phyloP scores from a whole-genome alignment of 192 early-diverging fungal genomes.

The Coemansia umbellata region DNA sequence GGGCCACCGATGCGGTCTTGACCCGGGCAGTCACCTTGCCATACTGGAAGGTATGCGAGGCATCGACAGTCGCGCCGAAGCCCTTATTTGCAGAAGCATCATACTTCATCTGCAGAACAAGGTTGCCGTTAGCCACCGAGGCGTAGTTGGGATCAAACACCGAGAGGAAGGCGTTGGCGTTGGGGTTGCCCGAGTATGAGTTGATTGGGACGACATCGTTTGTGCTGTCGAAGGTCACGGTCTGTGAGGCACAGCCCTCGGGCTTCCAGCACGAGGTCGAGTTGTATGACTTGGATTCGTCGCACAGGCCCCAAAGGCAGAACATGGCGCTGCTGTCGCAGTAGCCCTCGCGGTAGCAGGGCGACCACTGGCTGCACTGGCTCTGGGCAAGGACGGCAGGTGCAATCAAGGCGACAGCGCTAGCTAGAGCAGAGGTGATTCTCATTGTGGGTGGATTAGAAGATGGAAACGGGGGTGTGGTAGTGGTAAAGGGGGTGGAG shows the following conservation, averaged over 20 bases:
- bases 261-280: slow-evolving; percentile 42
- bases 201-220: slow-evolving; percentile 23
- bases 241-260: slow-evolving; percentile 29
- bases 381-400: slow-evolving; percentile 29
- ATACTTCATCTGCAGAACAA: slow-evolving; percentile 37
- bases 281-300: slow-evolving; percentile 41
- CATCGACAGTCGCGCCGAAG: slow-evolving; percentile 54
- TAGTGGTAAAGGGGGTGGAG: background rate
- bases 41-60: slow-evolving; percentile 53
- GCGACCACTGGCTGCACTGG: slow-evolving; percentile 34
- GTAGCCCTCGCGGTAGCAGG: slow-evolving; percentile 52
- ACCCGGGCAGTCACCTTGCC: slow-evolving; percentile 58
- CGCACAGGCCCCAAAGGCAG: slow-evolving; percentile 49
- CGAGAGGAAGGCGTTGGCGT: slow-evolving; percentile 47
- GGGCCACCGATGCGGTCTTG: slow-evolving; percentile 51
- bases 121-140: slow-evolving; percentile 8
- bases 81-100: slow-evolving; percentile 51
- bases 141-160: slow-evolving; percentile 43
- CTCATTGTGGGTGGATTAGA: slow-evolving; percentile 4
- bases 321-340: slow-evolving; percentile 42
- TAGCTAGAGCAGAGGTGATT: slow-evolving; percentile 8
- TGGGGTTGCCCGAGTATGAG: slow-evolving; percentile 24
- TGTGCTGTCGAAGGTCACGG: slow-evolving; percentile 31
- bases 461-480: background rate
- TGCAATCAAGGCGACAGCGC: slow-evolving; percentile 12